phyloP scores from a whole-genome alignment of 495 filamentous ascomycete species.

The Podospora pseudocomata region DNA sequence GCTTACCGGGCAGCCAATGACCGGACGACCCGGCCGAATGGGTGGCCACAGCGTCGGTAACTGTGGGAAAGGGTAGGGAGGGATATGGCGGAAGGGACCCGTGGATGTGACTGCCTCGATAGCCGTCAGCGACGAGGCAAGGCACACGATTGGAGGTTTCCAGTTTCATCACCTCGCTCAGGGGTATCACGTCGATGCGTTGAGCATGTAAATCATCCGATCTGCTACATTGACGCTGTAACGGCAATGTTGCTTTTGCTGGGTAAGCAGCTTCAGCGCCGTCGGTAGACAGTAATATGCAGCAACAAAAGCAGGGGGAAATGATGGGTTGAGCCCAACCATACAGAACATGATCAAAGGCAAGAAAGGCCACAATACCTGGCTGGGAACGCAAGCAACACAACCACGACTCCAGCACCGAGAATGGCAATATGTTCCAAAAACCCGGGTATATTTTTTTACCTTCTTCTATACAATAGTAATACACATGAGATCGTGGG shows the following conservation, averaged over 20 bases:
- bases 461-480: conserved; percentile 25
- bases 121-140: neutral
- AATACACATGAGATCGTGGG: conserved; percentile 10
- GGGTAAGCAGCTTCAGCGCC: neutral
- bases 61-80: neutral
- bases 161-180: neutral
- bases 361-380: no score
- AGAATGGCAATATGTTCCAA: neutral
- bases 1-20: neutral
- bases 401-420: no score
- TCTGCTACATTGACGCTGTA: neutral
- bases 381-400: neutral
- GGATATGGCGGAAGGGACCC: neutral
- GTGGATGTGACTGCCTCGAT: neutral
- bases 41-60: neutral
- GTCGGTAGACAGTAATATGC: neutral
- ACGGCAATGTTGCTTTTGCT: neutral
- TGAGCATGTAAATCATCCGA: neutral
- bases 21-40: neutral
- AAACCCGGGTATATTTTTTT: conserved; percentile 26
- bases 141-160: neutral
- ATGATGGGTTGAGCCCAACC: neutral
- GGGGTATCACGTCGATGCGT: neutral
- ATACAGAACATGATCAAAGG: no score
- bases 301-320: neutral